Base-by-base conservation (phyloP, 345 rosid genomes). In the Chamaenerion angustifolium region DNA sequence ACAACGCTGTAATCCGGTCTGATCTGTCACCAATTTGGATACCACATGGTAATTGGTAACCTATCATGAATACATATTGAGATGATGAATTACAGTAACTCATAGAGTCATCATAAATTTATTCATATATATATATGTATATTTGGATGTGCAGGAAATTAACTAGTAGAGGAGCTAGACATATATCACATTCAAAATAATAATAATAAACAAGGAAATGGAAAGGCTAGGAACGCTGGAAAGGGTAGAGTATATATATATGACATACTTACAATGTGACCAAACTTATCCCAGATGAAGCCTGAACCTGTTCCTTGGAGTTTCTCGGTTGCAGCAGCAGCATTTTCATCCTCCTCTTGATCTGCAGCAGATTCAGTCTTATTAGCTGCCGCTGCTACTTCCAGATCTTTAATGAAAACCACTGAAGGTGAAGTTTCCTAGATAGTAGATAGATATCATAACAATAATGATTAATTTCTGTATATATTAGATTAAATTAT, bases 261-360 rank as follows among this genome's bases (percentile, higher is more conserved):
- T 31, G 37, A 31, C 37, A 31, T 56, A 61, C 86, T 4, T 76
- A 90, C 98, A 76, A 86, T 78, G 78, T 86, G 98, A 57, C 98
- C 98, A 69, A 78, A 71, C 61, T 71, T 80, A 64, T 90, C 98
- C 98, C 98, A 90, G 40, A 90, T 65, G 68, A 90, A 90, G 56
- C 95, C 96, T 0, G 96, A 86, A 48, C 96, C 96, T 4, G 85
- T 81, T 51, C 95, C 95, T 80, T 86, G 76, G 41, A 86, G 68
- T 70, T 77, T 83, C 25, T 21, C 25, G 4, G 25, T 21, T 31
- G 37, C 37, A 31, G 37, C 7, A 31, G 37, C 37, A 12, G 56
- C 77, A 59, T 69, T 71, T 48, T 72, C 87, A 47, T 75, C 79
- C 17, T 40, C 9, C 45, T 23, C 61, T 55, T 58, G 70, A 53